These are phyloP conservation scores for Citrus medica DNA, from an alignment of 345 rosid species.

Conservation along the genomic window DNA sequence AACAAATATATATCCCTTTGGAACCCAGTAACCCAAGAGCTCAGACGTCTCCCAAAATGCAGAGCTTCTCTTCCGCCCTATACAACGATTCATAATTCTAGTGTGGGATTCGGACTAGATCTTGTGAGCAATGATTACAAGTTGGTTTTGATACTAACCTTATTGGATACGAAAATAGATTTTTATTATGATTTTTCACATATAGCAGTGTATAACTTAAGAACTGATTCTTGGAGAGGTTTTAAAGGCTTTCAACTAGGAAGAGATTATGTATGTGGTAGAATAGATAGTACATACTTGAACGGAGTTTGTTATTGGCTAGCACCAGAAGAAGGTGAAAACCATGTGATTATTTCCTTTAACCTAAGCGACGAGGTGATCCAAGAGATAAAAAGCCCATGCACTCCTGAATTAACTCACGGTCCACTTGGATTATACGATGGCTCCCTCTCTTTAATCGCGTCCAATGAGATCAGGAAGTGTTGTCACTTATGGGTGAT, in stretches of 20 bases:
- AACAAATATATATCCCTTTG: background rate
- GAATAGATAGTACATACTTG: background rate
- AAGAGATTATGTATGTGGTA: background rate
- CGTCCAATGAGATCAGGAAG: fast-evolving
- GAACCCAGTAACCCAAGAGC: background rate
- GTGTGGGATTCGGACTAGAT: conserved; percentile 1
- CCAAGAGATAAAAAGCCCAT: background rate
- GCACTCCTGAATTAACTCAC: background rate
- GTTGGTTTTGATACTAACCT: background rate
- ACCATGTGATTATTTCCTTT: background rate
- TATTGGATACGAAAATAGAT: background rate
- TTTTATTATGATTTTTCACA: background rate
- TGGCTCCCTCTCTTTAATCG: background rate
- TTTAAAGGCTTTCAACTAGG: background rate
- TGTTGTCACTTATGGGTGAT: background rate
- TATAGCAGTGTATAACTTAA: background rate
- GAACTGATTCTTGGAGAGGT: no score
- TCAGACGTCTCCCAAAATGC: background rate
- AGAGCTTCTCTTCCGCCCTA: background rate
- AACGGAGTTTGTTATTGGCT: conserved; percentile 3
- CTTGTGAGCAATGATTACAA: background rate
- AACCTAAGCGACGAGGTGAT: background rate
- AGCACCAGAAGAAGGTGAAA: background rate
- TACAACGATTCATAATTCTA: background rate
- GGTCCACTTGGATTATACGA: background rate